These are phyloP conservation scores for Neoarthrinium moseri DNA, from an alignment of 2,329 filamentous ascomycete genomes.

Conservation along the genomic window DNA sequence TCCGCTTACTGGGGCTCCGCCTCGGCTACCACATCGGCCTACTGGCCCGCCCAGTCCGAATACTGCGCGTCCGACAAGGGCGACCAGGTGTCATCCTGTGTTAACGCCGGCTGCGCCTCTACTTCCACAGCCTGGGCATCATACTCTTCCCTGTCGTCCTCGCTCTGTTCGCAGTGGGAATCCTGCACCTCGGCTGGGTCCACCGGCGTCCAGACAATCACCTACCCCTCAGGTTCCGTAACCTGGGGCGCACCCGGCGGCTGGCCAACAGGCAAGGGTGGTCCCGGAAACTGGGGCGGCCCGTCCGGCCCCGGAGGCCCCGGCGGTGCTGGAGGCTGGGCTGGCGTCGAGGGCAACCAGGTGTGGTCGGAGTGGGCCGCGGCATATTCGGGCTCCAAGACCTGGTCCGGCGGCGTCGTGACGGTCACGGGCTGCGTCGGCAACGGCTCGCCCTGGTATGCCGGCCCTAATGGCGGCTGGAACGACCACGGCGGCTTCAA, in stretches of 20 bases:
- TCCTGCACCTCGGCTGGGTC: constrained; percentile 37
- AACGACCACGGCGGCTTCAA: constrained; percentile 33
- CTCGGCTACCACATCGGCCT: constrained; percentile 23
- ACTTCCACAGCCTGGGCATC: constrained; percentile 24
- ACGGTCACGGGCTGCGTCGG: constrained; percentile 42
- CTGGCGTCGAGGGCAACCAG: constrained; percentile 9
- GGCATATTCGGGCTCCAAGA: constrained; percentile 25
- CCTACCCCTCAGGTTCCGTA: constrained; percentile 31
- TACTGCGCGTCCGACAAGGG: constrained; percentile 28
- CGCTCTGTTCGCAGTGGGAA: constrained; percentile 37
- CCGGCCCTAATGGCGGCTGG: constrained; percentile 35
- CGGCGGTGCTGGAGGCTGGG: constrained; percentile 12
- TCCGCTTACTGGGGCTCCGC: constrained; percentile 29
- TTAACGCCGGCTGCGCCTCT: constrained; percentile 24
- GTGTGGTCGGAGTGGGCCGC: constrained; percentile 30
- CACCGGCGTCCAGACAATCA: constrained; percentile 38
- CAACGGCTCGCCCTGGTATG: constrained; percentile 38
- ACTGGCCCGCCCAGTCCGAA: constrained; percentile 28
- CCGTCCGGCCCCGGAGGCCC: constrained; percentile 6
- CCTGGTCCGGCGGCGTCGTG: constrained; percentile 36
- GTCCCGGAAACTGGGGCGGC: constrained; percentile 9
- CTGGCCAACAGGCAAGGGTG: constrained; percentile 20
- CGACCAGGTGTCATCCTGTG: constrained; percentile 24
- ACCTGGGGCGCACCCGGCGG: constrained; percentile 32
- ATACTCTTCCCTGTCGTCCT: constrained; percentile 35